A percentile compares a stretch with the other conserved stretches of the same genome.
phyloP scores from a whole-genome alignment of 441 rosid genomes.

The Bocquillonia castaneifolia region DNA sequence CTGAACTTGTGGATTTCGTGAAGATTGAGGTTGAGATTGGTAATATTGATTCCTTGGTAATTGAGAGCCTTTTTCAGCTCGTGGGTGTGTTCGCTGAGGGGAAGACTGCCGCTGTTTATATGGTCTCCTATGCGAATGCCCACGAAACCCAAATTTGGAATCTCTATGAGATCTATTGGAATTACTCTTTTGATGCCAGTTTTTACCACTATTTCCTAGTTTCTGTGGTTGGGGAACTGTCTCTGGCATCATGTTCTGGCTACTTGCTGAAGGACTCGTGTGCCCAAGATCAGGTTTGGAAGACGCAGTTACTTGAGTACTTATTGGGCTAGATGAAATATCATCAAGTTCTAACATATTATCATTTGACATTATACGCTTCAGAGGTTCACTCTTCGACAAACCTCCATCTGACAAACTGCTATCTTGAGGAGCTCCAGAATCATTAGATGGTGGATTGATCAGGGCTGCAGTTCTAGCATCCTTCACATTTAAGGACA shows the following conservation, averaged over 20 bases:
- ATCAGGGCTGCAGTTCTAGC: slow-evolving; percentile 25
- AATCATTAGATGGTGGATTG: slow-evolving; percentile 4
- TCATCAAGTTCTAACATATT: slow-evolving; percentile 29
- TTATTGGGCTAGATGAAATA: slow-evolving; percentile 27
- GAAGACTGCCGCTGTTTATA: slow-evolving; percentile 35
- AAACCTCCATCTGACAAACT: slow-evolving; percentile 28
- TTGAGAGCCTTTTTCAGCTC: slow-evolving; percentile 25
- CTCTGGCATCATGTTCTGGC: slow-evolving; percentile 21
- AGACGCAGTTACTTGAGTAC: slow-evolving; percentile 39
- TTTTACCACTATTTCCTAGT: slow-evolving; percentile 26
- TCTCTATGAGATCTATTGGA: slow-evolving; percentile 39
- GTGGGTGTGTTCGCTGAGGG: slow-evolving; percentile 23
- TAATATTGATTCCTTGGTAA: slow-evolving; percentile 27
- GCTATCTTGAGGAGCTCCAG: slow-evolving; percentile 22
- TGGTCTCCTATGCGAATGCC: slow-evolving; percentile 38
- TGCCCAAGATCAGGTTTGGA: slow-evolving; percentile 30
- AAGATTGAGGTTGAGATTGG: slow-evolving; percentile 30
- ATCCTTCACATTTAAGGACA: slow-evolving; percentile 32
- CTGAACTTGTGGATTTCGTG: slow-evolving; percentile 28
- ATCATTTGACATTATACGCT: slow-evolving; percentile 28
- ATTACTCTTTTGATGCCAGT: slow-evolving; percentile 36
- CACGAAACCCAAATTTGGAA: slow-evolving; percentile 39
- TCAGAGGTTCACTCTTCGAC: slow-evolving; percentile 30
- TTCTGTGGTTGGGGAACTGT: slow-evolving; percentile 23
- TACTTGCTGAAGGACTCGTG: slow-evolving; percentile 29